phyloP scores from a whole-genome alignment of 345 rosid genomes.

The Bruguiera sexangula region DNA sequence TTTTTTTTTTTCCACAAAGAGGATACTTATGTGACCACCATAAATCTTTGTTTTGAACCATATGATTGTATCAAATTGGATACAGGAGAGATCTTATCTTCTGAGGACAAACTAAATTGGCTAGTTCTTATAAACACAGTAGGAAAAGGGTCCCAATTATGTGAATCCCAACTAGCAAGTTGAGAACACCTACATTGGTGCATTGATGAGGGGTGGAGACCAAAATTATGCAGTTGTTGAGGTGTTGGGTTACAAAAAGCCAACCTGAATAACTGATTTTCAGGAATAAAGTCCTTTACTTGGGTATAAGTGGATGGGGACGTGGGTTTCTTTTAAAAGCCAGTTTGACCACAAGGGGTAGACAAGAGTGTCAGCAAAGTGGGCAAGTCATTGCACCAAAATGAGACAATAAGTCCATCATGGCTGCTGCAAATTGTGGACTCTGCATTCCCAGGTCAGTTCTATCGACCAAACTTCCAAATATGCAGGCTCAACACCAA shows the following conservation, averaged over 20 bases:
- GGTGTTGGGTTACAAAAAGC: constrained; percentile 26
- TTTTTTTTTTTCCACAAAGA: no score
- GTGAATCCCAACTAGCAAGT: no score
- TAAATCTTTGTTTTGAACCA: no score
- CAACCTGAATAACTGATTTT: constrained; percentile 18
- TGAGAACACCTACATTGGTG: no score
- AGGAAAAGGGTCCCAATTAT: no score
- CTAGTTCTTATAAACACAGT: no score
- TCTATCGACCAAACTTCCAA: not conserved
- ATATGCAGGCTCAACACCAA: no score
- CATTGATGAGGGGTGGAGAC: constrained; percentile 9
- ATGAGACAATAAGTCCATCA: not conserved
- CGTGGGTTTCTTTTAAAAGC: constrained; percentile 10
- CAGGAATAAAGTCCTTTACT: constrained; percentile 4
- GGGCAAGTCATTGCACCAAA: not conserved
- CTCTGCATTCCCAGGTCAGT: constrained; percentile 5
- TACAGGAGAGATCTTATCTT: no score
- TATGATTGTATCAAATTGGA: no score
- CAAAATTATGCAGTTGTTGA: constrained; percentile 11
- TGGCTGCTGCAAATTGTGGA: not conserved
- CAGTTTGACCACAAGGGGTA: constrained; percentile 15
- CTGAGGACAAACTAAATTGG: no score
- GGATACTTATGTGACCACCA: no score
- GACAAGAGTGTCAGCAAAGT: constrained; percentile 22
- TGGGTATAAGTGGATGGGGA: constrained; percentile 26